phyloP scores from a whole-genome alignment of 1,139 yeast genomes.

The Geotrichum restrictum region DNA sequence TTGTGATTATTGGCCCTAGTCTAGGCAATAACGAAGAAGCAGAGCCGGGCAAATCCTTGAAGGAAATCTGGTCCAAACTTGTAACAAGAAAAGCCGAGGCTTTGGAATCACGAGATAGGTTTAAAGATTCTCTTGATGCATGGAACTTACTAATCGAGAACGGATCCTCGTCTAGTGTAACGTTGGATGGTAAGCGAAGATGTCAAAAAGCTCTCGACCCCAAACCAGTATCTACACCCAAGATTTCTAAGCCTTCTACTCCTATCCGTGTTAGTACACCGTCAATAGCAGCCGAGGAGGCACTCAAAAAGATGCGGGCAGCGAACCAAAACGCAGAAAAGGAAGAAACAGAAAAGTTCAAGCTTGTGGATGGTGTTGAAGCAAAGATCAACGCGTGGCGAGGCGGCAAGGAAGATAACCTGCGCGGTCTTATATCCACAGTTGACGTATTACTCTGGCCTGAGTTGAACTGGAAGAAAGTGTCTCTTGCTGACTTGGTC shows the following conservation, averaged over 20 bases:
- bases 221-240: conserved; percentile 5
- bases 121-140: conserved; percentile 54
- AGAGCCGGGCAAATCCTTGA: conserved; percentile 55
- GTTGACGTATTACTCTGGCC: conserved; percentile 64
- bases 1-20: conserved; percentile 51
- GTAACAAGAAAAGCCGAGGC: conserved; percentile 74
- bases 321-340: conserved; percentile 49
- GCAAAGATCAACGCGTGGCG: conserved; percentile 60
- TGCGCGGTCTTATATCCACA: conserved; percentile 68
- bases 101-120: conserved; percentile 71
- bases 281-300: conserved; percentile 41
- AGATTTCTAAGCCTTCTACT: conserved; percentile 28
- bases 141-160: conserved; percentile 62
- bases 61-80: conserved; percentile 71
- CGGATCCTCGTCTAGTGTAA: conserved; percentile 61
- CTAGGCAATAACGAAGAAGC: conserved; percentile 40
- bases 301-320: conserved; percentile 47
- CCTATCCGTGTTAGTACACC: conserved; percentile 28
- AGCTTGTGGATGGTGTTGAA: conserved; percentile 59
- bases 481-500: conserved; percentile 70
- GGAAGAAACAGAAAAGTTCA: conserved; percentile 54
- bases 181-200: conserved; percentile 79
- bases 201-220: conserved; percentile 59
- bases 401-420: conserved; percentile 68
- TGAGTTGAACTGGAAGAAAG: conserved; percentile 57